These are phyloP conservation scores for Odonthalia washingtoniensis DNA, from an alignment of 31 red algal genomes.

Conservation along the genomic window DNA sequence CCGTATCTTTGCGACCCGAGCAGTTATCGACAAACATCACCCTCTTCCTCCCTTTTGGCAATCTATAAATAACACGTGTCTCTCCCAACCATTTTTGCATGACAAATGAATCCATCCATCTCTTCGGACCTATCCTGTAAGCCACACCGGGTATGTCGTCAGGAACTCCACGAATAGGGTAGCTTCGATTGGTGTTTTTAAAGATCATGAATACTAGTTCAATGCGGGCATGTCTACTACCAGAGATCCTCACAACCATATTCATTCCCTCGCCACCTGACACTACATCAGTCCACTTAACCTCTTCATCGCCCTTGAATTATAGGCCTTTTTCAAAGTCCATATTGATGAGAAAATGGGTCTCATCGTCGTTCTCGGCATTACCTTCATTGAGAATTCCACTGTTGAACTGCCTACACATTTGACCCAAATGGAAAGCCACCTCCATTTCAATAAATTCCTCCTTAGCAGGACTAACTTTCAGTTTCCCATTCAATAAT, in stretches of 20 bases:
- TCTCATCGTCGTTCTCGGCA: constrained; percentile 23
- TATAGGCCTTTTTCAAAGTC: not conserved
- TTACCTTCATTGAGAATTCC: not conserved
- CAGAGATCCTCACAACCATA: constrained; percentile 19
- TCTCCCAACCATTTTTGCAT: not conserved
- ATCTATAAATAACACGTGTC: not conserved
- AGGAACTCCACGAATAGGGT: constrained; percentile 18
- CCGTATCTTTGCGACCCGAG: not conserved
- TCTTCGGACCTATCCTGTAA: not conserved
- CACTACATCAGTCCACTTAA: constrained; percentile 19
- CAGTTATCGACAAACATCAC: not conserved
- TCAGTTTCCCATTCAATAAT: not conserved
- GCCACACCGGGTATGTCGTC: not conserved
- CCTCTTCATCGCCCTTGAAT: not conserved
- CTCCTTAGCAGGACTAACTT: not conserved
- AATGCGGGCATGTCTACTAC: not conserved
- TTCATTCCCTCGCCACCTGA: not conserved
- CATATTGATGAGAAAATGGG: constrained; percentile 12
- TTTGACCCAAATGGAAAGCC: constrained; percentile 3
- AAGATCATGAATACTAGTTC: not conserved
- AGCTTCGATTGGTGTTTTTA: no score
- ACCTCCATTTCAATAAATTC: not conserved
- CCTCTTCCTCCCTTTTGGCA: not conserved
- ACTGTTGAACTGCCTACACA: not conserved
- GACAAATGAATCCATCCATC: constrained; percentile 7